Base-by-base conservation (phyloP, 495 filamentous ascomycete genomes). In the Tuber microsphaerosporum region DNA sequence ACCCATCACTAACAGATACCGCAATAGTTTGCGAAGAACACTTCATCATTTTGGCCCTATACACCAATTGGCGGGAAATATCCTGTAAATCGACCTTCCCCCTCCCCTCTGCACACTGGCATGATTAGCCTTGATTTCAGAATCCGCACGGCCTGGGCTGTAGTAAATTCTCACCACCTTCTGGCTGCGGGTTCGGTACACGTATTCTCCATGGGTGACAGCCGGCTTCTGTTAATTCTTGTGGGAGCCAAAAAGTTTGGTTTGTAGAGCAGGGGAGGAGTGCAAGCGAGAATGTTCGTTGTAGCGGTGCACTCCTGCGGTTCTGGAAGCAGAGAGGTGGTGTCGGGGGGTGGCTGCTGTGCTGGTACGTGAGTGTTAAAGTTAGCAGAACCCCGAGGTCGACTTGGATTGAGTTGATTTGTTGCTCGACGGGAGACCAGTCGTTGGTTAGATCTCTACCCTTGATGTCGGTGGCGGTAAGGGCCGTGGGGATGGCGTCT, bases 201-300 rank as follows among this genome's bases (percentile, higher is more conserved):
- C 77, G 39, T 79, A 79, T 56, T 79, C 76, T 26, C 71, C 71
- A 45, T 73, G 61, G 2, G 46, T 41, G 0, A 79, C 31, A 16
- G 51, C 41, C 31, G 43, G 48, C 7, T 34, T 70, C 8, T 70
- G 76, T 0, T 76, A 73, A 14, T 73, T 78, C 31, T 79, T 71
- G 34, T 70, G 56, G n/a, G 74, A 78, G 19, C 48, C 39, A 3
- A 79, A 42, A 51, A 75, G 41, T 20, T 75, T 72, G 48, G 72
- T 79, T 61, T 5, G 9, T 44, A 65, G 73, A 8, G 76, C 69
- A 12, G 76, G 78, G 1, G 78, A 80, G 37, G 75, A 80, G n/a
- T 75, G 75, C 80, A 80, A 82, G 6, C 74, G 42, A 14, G 79
- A 81, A 17, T 81, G 80, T 51, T 82, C 77, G 9, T 73, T 73